Percentiles rank a stretch among this genome's conserved stretches.
These are phyloP conservation scores for Lojkania enalia DNA, from an alignment of 2,329 filamentous ascomycete species.

Conservation along the genomic window DNA sequence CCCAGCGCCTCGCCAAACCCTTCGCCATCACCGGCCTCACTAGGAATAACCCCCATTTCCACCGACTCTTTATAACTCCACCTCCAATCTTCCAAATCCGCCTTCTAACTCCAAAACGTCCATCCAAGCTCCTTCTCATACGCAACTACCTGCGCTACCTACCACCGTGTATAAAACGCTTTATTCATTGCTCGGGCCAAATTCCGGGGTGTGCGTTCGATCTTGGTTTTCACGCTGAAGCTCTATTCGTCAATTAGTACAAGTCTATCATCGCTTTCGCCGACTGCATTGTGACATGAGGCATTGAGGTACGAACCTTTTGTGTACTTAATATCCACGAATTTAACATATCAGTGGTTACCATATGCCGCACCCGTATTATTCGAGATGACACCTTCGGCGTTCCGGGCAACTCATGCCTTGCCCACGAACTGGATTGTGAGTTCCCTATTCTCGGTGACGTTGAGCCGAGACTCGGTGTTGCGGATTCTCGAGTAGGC, in stretches of 20 bases:
- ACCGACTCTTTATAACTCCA: too few species aligned
- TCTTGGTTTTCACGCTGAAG: conserved; percentile 54
- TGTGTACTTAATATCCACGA: conserved; percentile 49
- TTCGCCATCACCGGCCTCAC: neutral
- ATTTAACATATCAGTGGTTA: conserved; percentile 64
- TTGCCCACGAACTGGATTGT: conserved; percentile 60
- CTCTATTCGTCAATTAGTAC: conserved; percentile 64
- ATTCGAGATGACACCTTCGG: conserved; percentile 49
- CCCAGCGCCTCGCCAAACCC: neutral
- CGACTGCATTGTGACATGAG: conserved; percentile 55
- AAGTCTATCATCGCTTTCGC: conserved; percentile 43
- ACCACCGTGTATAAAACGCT: conserved; percentile 61
- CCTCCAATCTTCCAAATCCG: too few species aligned
- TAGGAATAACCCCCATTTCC: too few species aligned
- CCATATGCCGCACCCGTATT: conserved; percentile 57
- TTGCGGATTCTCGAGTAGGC: conserved; percentile 53
- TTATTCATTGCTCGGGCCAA: conserved; percentile 41
- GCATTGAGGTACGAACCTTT: conserved; percentile 56
- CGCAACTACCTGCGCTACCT: conserved; percentile 58
- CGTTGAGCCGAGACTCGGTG: conserved; percentile 51
- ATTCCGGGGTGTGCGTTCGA: conserved; percentile 53
- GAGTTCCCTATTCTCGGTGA: conserved; percentile 50
- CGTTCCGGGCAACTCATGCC: conserved; percentile 61
- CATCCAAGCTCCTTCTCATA: conserved; percentile 61
- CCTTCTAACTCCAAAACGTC: conserved; percentile 67